These are phyloP conservation scores for Suhomyces guaymorum DNA, from an alignment of 1,139 yeast genomes.

Conservation along the genomic window DNA sequence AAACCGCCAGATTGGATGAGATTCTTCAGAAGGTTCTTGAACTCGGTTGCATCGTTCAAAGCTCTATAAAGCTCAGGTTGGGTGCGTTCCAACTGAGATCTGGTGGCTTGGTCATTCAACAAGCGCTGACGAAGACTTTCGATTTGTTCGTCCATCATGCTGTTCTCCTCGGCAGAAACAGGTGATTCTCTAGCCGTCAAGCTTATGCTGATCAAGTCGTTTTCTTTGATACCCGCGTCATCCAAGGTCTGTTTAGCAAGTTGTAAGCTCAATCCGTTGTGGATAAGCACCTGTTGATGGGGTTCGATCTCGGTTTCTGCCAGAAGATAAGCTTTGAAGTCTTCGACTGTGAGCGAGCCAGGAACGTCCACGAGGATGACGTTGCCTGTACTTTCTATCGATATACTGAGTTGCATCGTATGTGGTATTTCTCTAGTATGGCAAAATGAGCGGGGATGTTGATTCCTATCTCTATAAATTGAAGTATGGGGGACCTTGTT, in stretches of 20 bases:
- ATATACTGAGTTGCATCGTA: slow-evolving; percentile 40
- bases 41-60: slow-evolving; percentile 54
- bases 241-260: slow-evolving; percentile 39
- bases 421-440: background rate
- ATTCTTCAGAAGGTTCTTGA: slow-evolving; percentile 48
- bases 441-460: background rate
- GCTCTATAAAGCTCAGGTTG: slow-evolving; percentile 47
- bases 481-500: too few relatives aligned
- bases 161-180: too few relatives aligned
- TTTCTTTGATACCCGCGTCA: slow-evolving; percentile 50
- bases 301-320: slow-evolving; percentile 66
- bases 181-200: slow-evolving; percentile 15
- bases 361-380: slow-evolving; percentile 57
- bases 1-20: slow-evolving; percentile 18
- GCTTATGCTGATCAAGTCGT: slow-evolving; percentile 46
- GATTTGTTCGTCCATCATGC: slow-evolving; percentile 29
- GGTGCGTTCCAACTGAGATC: slow-evolving; percentile 32
- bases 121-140: slow-evolving; percentile 54
- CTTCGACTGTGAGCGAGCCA: slow-evolving; percentile 61
- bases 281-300: slow-evolving; percentile 46
- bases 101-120: slow-evolving; percentile 38
- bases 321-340: slow-evolving; percentile 74
- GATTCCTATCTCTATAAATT: too few relatives aligned
- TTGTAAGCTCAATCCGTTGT: slow-evolving; percentile 46
- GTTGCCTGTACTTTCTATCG: slow-evolving; percentile 31